Percentiles rank a stretch among this genome's conserved stretches.
Evolutionary conservation across 305 asterid species (phyloP).

Genomic region (Plantago coronopus): DNA sequence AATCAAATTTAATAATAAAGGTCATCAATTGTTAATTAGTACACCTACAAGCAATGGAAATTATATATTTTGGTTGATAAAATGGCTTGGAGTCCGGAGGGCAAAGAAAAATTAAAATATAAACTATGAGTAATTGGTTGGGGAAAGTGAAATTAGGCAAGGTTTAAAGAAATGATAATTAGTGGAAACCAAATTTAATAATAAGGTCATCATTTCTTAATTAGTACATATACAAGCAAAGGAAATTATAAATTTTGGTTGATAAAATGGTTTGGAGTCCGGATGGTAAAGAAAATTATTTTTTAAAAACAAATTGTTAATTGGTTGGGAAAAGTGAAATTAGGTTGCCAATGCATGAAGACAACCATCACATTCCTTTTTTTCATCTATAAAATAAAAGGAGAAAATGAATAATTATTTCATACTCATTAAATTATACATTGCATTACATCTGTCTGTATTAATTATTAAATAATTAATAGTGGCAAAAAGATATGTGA

Average conservation of each 20-base stretch:
- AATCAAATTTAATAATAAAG: conserved; percentile 36
- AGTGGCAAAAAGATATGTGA: conserved; percentile 8
- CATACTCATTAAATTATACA: conserved; percentile 1
- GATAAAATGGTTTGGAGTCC: conserved; percentile 72
- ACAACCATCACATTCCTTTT: conserved; percentile 49
- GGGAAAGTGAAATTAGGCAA: conserved; percentile 98
- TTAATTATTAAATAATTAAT: not conserved
- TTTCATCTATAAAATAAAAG: too few species aligned
- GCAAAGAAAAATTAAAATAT: conserved; percentile 1
- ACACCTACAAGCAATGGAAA: conserved; percentile 35
- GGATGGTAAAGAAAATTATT: conserved; percentile 22
- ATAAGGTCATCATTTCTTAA: conserved; percentile 41
- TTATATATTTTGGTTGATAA: conserved; percentile 83
- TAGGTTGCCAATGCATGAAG: conserved; percentile 94
- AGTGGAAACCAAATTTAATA: conserved; percentile 35
- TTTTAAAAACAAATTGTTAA: not conserved
- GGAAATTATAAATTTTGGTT: conserved; percentile 77
- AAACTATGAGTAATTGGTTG: conserved; percentile 36
- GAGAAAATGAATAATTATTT: conserved; percentile 10
- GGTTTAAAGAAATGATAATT: conserved; percentile 27
- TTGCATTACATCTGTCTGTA: conserved; percentile 7
- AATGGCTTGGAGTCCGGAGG: conserved; percentile 64
- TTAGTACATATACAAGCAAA: conserved; percentile 36
- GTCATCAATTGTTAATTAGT: conserved; percentile 47
- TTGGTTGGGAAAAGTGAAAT: conserved; percentile 92